Percentiles rank a stretch among this genome's conserved stretches.
Evolutionary conservation across 495 filamentous ascomycete species (phyloP).

Genomic region (Trichoderma reesei): DNA sequence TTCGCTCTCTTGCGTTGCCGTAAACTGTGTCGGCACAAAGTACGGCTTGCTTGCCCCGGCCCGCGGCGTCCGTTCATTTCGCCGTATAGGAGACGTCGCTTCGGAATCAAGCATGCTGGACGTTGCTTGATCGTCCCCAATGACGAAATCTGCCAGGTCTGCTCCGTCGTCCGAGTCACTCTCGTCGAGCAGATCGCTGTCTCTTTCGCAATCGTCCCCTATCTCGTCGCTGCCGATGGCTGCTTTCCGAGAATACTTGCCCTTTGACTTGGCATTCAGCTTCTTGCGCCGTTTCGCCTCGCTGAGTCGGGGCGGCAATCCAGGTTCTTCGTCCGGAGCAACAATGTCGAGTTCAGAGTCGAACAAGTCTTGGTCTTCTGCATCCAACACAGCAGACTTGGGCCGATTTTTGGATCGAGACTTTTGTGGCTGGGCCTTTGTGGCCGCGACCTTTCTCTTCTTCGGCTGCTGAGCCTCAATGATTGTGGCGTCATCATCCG

Average conservation of each 20-base stretch:
- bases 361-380: conserved; percentile 6
- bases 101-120: conserved; percentile 24
- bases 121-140: conserved; percentile 31
- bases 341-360: conserved; percentile 9
- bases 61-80: background rate
- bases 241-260: background rate
- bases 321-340: conserved; percentile 7
- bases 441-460: background rate
- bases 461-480: background rate
- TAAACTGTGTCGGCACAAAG: background rate
- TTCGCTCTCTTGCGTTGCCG: conserved; percentile 7
- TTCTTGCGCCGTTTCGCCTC: background rate
- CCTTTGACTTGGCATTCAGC: background rate
- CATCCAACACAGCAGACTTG: background rate
- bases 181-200: conserved; percentile 34
- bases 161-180: conserved; percentile 37
- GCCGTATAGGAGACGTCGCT: conserved; percentile 25
- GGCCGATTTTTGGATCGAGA: background rate
- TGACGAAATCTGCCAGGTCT: conserved; percentile 36
- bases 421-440: background rate
- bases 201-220: conserved; percentile 40
- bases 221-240: conserved; percentile 32
- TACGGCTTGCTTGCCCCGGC: background rate
- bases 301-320: background rate
- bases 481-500: background rate